These are phyloP conservation scores for Epichloe sp. DNA, from an alignment of 2,329 filamentous ascomycete genomes.

Conservation along the genomic window DNA sequence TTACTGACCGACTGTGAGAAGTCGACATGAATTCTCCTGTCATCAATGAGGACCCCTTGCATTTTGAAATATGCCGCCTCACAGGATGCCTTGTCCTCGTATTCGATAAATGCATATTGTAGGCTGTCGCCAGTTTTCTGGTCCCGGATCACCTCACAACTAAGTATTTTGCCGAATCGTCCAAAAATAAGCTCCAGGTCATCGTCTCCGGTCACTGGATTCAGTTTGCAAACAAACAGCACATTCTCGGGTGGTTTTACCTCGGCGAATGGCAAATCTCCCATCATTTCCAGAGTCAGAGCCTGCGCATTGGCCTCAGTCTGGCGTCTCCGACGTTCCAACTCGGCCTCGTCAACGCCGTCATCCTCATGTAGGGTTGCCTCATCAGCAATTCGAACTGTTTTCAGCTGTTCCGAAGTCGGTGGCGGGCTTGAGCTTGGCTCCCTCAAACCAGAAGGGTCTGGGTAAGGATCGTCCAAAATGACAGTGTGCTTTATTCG, in stretches of 20 bases:
- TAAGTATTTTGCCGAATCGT: conserved; percentile 87
- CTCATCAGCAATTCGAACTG: conserved; percentile 83
- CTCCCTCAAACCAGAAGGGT: conserved; percentile 63
- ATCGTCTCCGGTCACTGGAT: conserved; percentile 88
- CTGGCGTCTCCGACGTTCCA: conserved; percentile 69
- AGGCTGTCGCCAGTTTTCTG: conserved; percentile 87
- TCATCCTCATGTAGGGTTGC: conserved; percentile 66
- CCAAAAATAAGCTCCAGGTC: conserved; percentile 94
- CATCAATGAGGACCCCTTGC: conserved; percentile 93
- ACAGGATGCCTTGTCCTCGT: conserved; percentile 81
- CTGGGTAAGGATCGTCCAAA: conserved; percentile 82
- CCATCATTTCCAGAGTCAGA: conserved; percentile 92
- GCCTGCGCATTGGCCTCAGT: conserved; percentile 88
- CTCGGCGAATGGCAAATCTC: conserved; percentile 91
- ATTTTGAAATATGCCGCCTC: conserved; percentile 98
- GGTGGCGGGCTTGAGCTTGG: conserved; percentile 71
- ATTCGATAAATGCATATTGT: conserved; percentile 97
- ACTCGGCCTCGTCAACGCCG: conserved; percentile 59
- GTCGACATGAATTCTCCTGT: conserved; percentile 94
- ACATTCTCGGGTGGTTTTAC: conserved; percentile 96
- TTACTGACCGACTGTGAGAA: conserved; percentile 92
- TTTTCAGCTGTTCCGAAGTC: conserved; percentile 73
- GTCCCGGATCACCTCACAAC: conserved; percentile 91
- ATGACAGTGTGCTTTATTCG: conserved; percentile 86
- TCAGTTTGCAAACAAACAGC: conserved; percentile 95